phyloP scores from a whole-genome alignment of 2,329 filamentous ascomycete species.

The Thielaviopsis musarum region DNA sequence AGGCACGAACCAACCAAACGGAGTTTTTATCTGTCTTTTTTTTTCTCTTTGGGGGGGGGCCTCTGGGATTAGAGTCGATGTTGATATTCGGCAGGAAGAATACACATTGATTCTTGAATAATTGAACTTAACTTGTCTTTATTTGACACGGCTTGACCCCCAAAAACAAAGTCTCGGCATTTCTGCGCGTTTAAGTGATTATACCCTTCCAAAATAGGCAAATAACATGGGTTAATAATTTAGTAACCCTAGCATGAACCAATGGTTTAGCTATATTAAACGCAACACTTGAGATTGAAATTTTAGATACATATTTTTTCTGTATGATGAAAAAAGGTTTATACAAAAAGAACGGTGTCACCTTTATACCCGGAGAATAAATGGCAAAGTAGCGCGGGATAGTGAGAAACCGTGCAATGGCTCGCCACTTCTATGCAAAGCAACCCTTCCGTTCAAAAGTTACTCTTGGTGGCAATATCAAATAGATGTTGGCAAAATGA shows the following conservation, averaged over 20 bases:
- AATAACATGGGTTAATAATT: too few relatives aligned
- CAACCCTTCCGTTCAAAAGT: not conserved
- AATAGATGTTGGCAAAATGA: not conserved
- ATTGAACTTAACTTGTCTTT: not conserved
- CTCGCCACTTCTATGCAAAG: not conserved
- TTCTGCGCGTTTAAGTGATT: too few relatives aligned
- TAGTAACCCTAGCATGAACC: too few relatives aligned
- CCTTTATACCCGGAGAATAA: not conserved
- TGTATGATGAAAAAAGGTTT: not conserved
- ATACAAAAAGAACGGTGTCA: not conserved
- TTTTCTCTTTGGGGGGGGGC: not conserved
- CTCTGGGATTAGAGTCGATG: not conserved
- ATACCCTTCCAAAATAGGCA: too few relatives aligned
- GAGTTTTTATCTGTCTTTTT: slow-evolving; percentile 3
- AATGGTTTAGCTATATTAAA: not conserved
- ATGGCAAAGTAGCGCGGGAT: not conserved
- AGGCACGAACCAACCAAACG: not conserved
- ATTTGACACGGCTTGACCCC: too few relatives aligned
- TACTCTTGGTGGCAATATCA: not conserved
- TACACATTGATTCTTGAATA: not conserved
- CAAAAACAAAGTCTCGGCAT: too few relatives aligned
- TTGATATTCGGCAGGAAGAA: not conserved
- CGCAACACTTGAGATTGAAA: not conserved
- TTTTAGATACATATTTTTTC: not conserved
- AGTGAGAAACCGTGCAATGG: not conserved